Evolutionary conservation across 805 yeast genomes (phyloP), one percentile per base, ranked within the genome.

Genomic region (Lachancea kluyveri): DNA sequence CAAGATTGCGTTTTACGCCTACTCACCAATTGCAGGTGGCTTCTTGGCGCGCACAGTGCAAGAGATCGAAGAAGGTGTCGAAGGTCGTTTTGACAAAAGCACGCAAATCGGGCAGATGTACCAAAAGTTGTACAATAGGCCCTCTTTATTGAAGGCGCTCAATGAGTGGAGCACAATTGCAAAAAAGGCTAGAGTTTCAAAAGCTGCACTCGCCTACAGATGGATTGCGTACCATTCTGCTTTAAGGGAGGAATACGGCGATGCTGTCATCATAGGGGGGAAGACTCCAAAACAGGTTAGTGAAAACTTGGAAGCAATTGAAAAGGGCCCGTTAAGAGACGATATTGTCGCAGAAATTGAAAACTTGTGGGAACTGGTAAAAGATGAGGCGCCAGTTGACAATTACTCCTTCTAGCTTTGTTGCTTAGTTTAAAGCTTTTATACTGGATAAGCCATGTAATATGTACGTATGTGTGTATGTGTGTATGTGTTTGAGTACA

Each of bases 21-120:
- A 44, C 28, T 46, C 51, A 11, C 47, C 48, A 8, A 40, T 45
- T 8, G 53, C 48, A 3, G 53, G 53, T 13, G 51, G 51, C 2
- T 45, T 48, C 24, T 33, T 48, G 33, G 46, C 31, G 17, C 41
- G 35, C 30, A 31, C 42, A 18, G 33, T 36, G 13, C 20, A 36
- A 12, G 32, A 39, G 13, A 33, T 41, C 18, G 3, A 11, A 13
- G 33, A 31, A 17, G 35, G 37, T 19, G 37, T 21, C 8, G 32
- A 16, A 13, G 50, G 46, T 9, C 42, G 53, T 17, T 48, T 48
- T 20, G 31, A 41, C 17, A 25, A 20, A 10, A 22, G 20, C 15
- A 16, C 27, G n/a, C 19, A 22, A 3, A 26, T 35, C 22, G 52
- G 50, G 11, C 33, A 35, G 10, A 13, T 39, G 20, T 47, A 47